Conservation (phyloP, 176 grass and related monocot genomes). For the Aegilops sharonensis region DNA sequence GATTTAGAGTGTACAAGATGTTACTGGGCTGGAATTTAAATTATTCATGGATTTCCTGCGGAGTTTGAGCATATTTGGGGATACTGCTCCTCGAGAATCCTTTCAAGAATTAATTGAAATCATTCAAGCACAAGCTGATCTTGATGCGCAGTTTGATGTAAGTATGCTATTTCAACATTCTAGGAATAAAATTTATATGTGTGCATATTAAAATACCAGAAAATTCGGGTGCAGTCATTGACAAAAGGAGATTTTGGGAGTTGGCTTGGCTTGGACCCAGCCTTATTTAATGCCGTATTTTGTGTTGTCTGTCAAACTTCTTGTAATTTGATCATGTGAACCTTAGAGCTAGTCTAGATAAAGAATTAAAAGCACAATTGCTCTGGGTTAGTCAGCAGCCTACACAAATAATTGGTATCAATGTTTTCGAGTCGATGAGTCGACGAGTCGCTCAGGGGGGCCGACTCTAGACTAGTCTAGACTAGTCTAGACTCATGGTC, state of each 20-base stretch:
- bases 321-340: not conserved
- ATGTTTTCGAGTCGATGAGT: too few species aligned
- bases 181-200: slow-evolving; percentile 22
- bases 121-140: slow-evolving; percentile 96
- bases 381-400: not conserved
- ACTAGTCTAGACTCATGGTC: too few species aligned
- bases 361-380: not conserved
- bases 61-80: slow-evolving; percentile 96
- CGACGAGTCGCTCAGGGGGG: too few species aligned
- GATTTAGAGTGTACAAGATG: slow-evolving; percentile 93
- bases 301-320: not conserved
- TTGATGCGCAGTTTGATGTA: slow-evolving; percentile 92
- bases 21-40: slow-evolving; percentile 92
- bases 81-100: slow-evolving; percentile 69
- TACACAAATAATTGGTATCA: not conserved
- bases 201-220: slow-evolving; percentile 5
- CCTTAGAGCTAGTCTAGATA: not conserved
- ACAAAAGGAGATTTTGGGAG: not conserved
- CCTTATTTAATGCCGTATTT: not conserved
- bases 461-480: too few species aligned
- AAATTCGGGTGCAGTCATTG: not conserved
- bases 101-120: slow-evolving; percentile 98
- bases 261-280: not conserved
- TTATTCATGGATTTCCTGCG: slow-evolving; percentile 94
- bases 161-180: slow-evolving; percentile 29